Evolutionary conservation across 257 asterid species (phyloP), one percentile per base, ranked within the genome.

Genomic region (Salvia hispanica): DNA sequence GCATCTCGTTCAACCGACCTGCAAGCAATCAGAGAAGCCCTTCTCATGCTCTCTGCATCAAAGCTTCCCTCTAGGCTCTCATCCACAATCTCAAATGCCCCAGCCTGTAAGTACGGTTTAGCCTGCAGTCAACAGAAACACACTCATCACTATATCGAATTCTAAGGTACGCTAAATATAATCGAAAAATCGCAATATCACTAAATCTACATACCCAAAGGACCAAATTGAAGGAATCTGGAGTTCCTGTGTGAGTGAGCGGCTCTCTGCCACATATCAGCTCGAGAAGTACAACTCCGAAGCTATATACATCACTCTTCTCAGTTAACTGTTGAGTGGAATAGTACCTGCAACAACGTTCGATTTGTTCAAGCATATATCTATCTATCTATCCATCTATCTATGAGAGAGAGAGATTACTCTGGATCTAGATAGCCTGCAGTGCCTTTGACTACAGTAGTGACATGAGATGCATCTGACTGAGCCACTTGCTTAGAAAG

Each of bases 361-460:
- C 56, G 33, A 44, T 14, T 28, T 7, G 61, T 67, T 50, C 42
- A 53, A 16, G 7, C 45, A 10, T 39, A 11, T 13, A 58, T 52
- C 62, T 34, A 18, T 52, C 62, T 34, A 18, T 47, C 10, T 54
- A 2, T 45, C 0, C 34, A 31, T 15, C 9, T 39, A 1, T 6
- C 9, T 5, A 2, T 39, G 66, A 60, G 66, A 33, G 11, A 57
- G 25, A 34, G 57, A 67, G 57, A 81, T 64, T 81, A 92, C 98
- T 92, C 98, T 6, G 98, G 98, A 84, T 92, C 98, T 57, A 92
- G 89, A 75, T 92, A 92, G 74, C 98, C 98, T 37, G 97, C 97
- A 28, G 96, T 90, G 84, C 97, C 97, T 76, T 89, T 90, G 67
- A 90, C 96, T 16, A 82, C 77, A 31, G 98, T 92, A 50, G 97